These are phyloP conservation scores for Fusarium torreyae DNA, from an alignment of 2,329 filamentous ascomycete genomes.

Conservation along the genomic window DNA sequence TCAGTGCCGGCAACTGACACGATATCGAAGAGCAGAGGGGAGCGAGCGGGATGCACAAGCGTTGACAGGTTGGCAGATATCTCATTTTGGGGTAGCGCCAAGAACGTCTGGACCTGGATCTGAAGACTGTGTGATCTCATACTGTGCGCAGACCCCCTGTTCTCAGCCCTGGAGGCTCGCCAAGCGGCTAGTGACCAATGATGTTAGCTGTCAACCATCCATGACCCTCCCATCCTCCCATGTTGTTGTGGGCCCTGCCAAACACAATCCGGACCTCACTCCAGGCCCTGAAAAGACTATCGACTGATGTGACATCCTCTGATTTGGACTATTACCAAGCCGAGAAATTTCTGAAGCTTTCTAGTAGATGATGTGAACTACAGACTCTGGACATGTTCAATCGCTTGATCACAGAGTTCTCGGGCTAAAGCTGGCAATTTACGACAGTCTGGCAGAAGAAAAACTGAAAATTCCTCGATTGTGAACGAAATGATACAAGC, in stretches of 20 bases:
- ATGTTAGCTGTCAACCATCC: background rate
- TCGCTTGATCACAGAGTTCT: too few relatives aligned
- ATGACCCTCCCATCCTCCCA: background rate
- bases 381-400: too few relatives aligned
- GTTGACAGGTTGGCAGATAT: background rate
- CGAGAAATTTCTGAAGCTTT: too few relatives aligned
- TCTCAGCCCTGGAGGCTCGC: constrained; percentile 2
- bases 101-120: background rate
- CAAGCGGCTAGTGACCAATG: constrained; percentile 19
- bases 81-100: background rate
- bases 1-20: background rate
- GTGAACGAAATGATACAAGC: too few relatives aligned
- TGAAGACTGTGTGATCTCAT: constrained; percentile 2
- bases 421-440: too few relatives aligned
- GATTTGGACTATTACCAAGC: too few relatives aligned
- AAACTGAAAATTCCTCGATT: too few relatives aligned
- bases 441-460: too few relatives aligned
- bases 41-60: background rate
- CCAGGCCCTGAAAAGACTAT: too few relatives aligned
- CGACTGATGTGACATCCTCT: too few relatives aligned
- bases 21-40: background rate
- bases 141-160: constrained; percentile 3
- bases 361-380: too few relatives aligned
- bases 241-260: constrained; percentile 2
- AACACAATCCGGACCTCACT: constrained; percentile 29